phyloP scores from a whole-genome alignment of 2,329 filamentous ascomycete genomes.

The Aspergillus japonicus region DNA sequence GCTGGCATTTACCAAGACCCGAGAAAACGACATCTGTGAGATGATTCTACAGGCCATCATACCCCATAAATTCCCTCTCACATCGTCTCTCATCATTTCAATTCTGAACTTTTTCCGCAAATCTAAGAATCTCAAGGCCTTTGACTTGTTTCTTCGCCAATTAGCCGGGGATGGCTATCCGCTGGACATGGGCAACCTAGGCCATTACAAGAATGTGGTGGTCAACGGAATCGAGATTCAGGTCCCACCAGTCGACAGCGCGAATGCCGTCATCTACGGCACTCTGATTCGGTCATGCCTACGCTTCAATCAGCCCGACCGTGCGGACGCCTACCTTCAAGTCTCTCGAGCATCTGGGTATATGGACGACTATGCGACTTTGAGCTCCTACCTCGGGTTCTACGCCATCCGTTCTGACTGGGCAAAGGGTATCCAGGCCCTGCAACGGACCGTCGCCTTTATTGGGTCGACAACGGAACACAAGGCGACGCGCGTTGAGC shows the following conservation, averaged over 20 bases:
- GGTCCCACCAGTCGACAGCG: slow-evolving; percentile 35
- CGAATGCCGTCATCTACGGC: slow-evolving; percentile 35
- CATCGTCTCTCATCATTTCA: slow-evolving; percentile 35
- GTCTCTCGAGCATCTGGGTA: slow-evolving; percentile 36
- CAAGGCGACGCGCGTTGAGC: slow-evolving; percentile 27
- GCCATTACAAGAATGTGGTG: slow-evolving; percentile 25
- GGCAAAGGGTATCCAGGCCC: slow-evolving; percentile 33
- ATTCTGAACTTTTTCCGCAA: slow-evolving; percentile 41
- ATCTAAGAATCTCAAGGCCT: slow-evolving; percentile 41
- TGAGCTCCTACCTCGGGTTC: slow-evolving; percentile 40
- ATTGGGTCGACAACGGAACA: slow-evolving; percentile 37
- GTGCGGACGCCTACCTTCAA: slow-evolving; percentile 43
- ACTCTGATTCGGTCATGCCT: slow-evolving; percentile 39
- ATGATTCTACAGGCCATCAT: slow-evolving; percentile 40
- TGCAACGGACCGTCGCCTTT: slow-evolving; percentile 37
- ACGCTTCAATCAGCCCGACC: slow-evolving; percentile 42
- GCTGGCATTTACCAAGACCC: slow-evolving; percentile 37
- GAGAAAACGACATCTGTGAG: slow-evolving; percentile 42
- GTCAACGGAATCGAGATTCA: slow-evolving; percentile 40
- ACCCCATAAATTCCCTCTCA: slow-evolving; percentile 39
- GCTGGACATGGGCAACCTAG: slow-evolving; percentile 32
- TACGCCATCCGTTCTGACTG: slow-evolving; percentile 39
- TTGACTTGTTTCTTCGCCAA: slow-evolving; percentile 41
- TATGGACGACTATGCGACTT: slow-evolving; percentile 37
- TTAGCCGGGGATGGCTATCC: slow-evolving; percentile 36